Base-by-base conservation (phyloP, 352 stramenopile species). In the Phytophthora tentaculata region DNA sequence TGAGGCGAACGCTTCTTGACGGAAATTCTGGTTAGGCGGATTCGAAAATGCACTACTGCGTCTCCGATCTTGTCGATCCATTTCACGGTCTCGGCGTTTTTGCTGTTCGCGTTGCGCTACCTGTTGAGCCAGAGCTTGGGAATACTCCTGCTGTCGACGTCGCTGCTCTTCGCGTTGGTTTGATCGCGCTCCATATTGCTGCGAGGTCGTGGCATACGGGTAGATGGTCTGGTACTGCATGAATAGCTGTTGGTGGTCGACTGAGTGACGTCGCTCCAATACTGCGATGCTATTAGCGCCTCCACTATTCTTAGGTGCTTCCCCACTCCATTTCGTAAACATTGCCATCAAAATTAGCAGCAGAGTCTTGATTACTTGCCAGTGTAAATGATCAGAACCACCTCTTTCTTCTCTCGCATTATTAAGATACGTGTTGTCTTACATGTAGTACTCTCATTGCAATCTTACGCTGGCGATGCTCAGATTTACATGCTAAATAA, bases 81-180 rank as follows among this genome's bases (percentile, higher is more conserved):
- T 22, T 48, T 83, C 71, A 43, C 71, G 69, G n/a, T 87, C 75
- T 4, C 60, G 70, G 5, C 67, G 80, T 49, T 86, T 83, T 45
- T 84, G 80, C 56, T 79, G 53, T 22, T 91, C 76, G 3, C 73
- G 80, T 61, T 86, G 73, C 6, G 78, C 79, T 10, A 89, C 80
- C 53, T 89, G 83, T 45, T 91, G 69, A 3, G 79, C 73, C 1
- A 91, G 62, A 10, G 80, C 82, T 45, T 82, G 76, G 0, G 80
- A 80, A 47, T 90, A 90, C 45, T 84, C 80, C 3, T 83, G 71
- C 60, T 90, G 82, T 22, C 69, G 61, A 9, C 80, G 80, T 16
- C 82, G 69, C 67, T 89, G 80, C 49, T 88, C 80, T 8, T 88
- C 80, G 12, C 86, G 86, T 23, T 62, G 47, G 13, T 80, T 70